Conservation (phyloP, 2,329 filamentous ascomycete genomes). For the Coniochaeta sp. region DNA sequence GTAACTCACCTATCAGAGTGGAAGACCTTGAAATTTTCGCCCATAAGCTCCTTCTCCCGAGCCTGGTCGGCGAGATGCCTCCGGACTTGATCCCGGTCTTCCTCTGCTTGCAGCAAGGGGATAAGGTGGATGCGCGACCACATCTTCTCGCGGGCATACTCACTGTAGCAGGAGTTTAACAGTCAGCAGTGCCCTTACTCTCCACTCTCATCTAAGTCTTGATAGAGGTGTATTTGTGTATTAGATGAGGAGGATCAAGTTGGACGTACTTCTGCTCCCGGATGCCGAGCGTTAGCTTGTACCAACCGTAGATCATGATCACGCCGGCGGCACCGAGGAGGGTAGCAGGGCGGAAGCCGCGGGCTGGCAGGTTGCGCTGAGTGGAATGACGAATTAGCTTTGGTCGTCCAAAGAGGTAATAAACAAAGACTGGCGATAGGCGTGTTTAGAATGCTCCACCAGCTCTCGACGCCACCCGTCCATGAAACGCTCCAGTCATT, state of each 20-base stretch:
- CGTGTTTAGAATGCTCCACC: no score
- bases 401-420: neutral
- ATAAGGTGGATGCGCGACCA: slow-evolving; percentile 95
- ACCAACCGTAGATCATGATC: slow-evolving; percentile 88
- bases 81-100: slow-evolving; percentile 90
- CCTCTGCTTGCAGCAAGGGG: slow-evolving; percentile 88
- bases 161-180: slow-evolving; percentile 43
- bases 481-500: no score
- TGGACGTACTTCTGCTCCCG: slow-evolving; percentile 79
- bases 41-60: slow-evolving; percentile 84
- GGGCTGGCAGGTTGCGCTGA: slow-evolving; percentile 84
- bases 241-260: neutral
- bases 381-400: slow-evolving; percentile 10
- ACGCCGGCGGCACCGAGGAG: slow-evolving; percentile 70
- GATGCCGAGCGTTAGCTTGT: slow-evolving; percentile 72
- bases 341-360: slow-evolving; percentile 77
- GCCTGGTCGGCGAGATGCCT: slow-evolving; percentile 79
- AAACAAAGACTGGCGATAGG: no score
- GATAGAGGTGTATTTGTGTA: no score
- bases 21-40: slow-evolving; percentile 78
- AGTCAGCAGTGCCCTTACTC: neutral
- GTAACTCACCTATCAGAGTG: slow-evolving; percentile 72
- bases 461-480: no score
- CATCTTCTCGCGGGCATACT: slow-evolving; percentile 94
- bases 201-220: no score